Base-by-base conservation (phyloP, 108 stramenopile species). In the Cyclotella baltica region DNA sequence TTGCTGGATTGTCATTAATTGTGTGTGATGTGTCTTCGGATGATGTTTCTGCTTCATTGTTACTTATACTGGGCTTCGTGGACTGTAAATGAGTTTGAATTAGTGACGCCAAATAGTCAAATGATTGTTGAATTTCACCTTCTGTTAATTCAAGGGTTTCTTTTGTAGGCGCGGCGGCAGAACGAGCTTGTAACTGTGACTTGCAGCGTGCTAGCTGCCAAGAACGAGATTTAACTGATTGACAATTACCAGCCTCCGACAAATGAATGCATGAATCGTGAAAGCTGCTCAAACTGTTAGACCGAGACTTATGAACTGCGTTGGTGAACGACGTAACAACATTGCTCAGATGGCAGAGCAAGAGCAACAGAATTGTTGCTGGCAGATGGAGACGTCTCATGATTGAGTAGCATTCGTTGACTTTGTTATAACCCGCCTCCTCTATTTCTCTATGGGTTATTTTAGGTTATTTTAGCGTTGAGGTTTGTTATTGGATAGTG, bases 101-200 rank as follows among this genome's bases (percentile, higher is more conserved):
- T 10, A 69, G 28, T 4, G 9, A 31, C 18, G 68, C 67, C 29
- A 77, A 40, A 70, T 77, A 77, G 20, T 77, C 67, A 59, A 77
- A 28, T 0, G 76, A 77, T 46, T 62, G 46, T 20, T 77, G 50
- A 63, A 63, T 52, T 70, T 62, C 59, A 40, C 70, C 50, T 11
- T 70, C 56, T 55, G 55, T 25, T 23, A 55, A 55, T 1, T n/a
- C 1, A 11, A 55, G 25, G 1, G 23, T 25, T 5, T 6, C 55
- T 0, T 6, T 55, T 55, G 55, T n/a, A 55, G 55, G 25, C 5
- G 55, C 10, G 22, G 20, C 51, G 51, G n/a, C 4, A n/a, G 51
- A 52, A n/a, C 4, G n/a, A 52, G 51, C 4, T 20, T 52, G 51
- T 19, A 52, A 20, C 20, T 52, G 51, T 20, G 2, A 27, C 23